These are phyloP conservation scores for Rhododendron simsii DNA, from an alignment of 148 eudicot genomes.

Conservation along the genomic window DNA sequence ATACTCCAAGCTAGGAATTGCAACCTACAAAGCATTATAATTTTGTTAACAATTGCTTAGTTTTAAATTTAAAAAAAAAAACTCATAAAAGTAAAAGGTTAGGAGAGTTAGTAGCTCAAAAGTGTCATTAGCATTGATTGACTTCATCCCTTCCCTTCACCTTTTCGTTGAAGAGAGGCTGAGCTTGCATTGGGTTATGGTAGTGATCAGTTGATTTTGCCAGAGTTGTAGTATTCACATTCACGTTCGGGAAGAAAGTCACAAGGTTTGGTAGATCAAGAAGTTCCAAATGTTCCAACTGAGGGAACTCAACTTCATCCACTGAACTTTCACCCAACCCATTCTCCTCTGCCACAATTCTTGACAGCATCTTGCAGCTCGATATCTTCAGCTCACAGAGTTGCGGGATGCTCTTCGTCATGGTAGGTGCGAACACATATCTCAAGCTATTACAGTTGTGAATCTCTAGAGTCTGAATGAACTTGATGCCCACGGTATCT, in stretches of 20 bases:
- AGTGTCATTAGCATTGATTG: no score
- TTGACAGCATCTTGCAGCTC: background rate
- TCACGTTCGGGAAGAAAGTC: background rate
- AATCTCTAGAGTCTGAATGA: background rate
- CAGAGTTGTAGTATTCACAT: background rate
- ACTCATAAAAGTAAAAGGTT: no score
- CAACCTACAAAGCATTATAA: no score
- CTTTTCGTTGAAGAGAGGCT: no score
- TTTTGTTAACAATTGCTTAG: no score
- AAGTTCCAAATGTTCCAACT: background rate
- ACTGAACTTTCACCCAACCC: background rate
- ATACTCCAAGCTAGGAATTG: no score
- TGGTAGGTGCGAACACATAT: background rate
- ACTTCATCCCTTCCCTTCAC: no score
- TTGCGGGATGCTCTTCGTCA: background rate
- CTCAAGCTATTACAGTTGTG: background rate
- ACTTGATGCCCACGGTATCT: background rate
- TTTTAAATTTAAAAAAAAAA: no score
- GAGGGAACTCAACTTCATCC: background rate
- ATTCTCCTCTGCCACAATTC: background rate
- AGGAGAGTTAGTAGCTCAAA: no score
- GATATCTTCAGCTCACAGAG: background rate
- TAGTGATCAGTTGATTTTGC: no score
- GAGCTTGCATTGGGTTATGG: no score
- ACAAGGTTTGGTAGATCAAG: background rate